Evolutionary conservation across 768 basidiomycete species (phyloP).

Genomic region (Porphyrellus cyaneotinctus): DNA sequence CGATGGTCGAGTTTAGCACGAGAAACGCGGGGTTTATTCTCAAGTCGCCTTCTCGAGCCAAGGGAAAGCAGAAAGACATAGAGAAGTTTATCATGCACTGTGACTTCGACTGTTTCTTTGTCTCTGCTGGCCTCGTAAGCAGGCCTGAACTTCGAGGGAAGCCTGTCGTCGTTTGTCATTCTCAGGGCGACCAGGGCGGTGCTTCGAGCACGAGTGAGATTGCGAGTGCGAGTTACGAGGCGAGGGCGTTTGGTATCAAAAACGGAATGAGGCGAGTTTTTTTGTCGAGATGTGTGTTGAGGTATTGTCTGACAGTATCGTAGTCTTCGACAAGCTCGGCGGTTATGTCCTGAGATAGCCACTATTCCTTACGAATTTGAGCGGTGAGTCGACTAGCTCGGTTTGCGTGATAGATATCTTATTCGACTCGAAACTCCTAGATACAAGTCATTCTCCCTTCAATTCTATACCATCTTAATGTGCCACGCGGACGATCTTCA

Average conservation of each 20-base stretch:
- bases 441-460: constrained; percentile 78
- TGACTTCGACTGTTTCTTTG: constrained; percentile 97
- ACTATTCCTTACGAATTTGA: constrained; percentile 97
- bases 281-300: not conserved
- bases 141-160: constrained; percentile 82
- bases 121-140: constrained; percentile 79
- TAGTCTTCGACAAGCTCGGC: constrained; percentile 76
- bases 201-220: constrained; percentile 87
- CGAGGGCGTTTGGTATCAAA: constrained; percentile 79
- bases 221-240: constrained; percentile 93
- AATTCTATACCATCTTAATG: constrained; percentile 93
- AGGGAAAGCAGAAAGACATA: constrained; percentile 49
- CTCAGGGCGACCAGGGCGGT: constrained; percentile 72
- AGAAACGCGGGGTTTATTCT: constrained; percentile 46
- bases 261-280: constrained; percentile 87
- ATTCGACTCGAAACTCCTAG: constrained; percentile 35
- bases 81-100: constrained; percentile 83
- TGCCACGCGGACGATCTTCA: constrained; percentile 85
- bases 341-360: constrained; percentile 64
- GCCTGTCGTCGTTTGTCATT: constrained; percentile 94
- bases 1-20: constrained; percentile 43
- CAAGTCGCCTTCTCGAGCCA: constrained; percentile 45
- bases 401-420: not conserved
- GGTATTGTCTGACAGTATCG: not conserved
- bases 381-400: constrained; percentile 38